Evolutionary conservation across 1,139 yeast genomes (phyloP), one percentile per base, ranked within the genome.

Genomic region (Spencermartinsiella ligniputridi): DNA sequence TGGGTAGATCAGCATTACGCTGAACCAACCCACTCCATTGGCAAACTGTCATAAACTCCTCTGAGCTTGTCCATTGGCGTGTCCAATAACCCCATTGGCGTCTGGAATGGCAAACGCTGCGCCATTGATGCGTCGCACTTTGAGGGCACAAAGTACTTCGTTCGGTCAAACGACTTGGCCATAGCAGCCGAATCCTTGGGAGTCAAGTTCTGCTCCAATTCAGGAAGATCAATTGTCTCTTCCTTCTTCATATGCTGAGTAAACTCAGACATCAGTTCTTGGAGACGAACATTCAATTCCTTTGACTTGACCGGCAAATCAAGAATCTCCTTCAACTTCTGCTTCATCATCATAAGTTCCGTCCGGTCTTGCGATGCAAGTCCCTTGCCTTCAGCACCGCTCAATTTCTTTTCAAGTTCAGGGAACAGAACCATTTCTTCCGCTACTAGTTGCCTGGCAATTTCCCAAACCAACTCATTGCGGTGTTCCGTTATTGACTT

Each of bases 401-500:
- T 22, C 22, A 37, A 22, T 3, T 27, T 13, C 22, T 37, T 24
- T 17, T 37, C 40, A 13, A 37, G 17, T 3, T 25, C 22, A 13
- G 40, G 40, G 35, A 20, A 37, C 8, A 29, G 8, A 3, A 37
- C 40, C 12, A 37, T 37, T 21, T 37, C 40, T 17, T 37, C 40
- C 3, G 24, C 40, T 27, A 37, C 40, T 8, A 27, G 25, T 11
- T 37, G 40, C n/a, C 40, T n/a, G 12, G 40, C 40, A 3, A 37
- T 15, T 24, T 37, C 40, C 40, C 40, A 37, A 3, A 27, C 25
- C 3, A 37, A 27, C 20, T 20, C 30, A 24, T 37, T 37, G 12
- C 25, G 40, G 24, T 24, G 19, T 20, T 29, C 25, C 24, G 35
- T 27, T 12, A 37, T 12, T 16, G 33, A 15, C 33, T 37, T 17